Conservation (phyloP, 805 yeast genomes). For the Dipodascus geniculatus region DNA sequence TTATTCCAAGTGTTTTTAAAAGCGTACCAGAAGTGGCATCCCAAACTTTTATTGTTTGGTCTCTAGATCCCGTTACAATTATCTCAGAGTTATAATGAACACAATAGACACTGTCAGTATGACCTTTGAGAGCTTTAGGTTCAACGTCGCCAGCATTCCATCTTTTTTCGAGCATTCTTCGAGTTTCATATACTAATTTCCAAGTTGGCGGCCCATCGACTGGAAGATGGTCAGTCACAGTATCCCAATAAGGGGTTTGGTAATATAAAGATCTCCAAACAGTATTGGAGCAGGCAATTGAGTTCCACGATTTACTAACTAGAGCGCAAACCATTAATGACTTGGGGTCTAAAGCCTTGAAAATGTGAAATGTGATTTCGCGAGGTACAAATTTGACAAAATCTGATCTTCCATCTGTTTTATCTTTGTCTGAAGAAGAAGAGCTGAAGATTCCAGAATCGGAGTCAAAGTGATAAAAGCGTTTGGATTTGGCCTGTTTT, state of each 20-base stretch:
- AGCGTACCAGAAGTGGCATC: slow-evolving; percentile 14
- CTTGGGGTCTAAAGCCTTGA: slow-evolving; percentile 11
- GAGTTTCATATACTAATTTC: slow-evolving; percentile 16
- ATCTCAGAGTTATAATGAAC: slow-evolving; percentile 60
- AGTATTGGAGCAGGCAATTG: slow-evolving; percentile 7
- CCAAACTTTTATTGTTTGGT: slow-evolving; percentile 27
- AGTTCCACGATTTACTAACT: slow-evolving; percentile 16
- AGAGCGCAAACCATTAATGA: slow-evolving; percentile 11
- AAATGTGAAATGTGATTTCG: slow-evolving; percentile 12
- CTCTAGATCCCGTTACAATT: slow-evolving; percentile 68
- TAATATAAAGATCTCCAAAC: slow-evolving; percentile 17
- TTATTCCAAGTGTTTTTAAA: slow-evolving; percentile 13
- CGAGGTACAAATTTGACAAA: slow-evolving; percentile 11
- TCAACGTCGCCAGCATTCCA: slow-evolving; percentile 19
- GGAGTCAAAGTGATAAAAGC: not conserved
- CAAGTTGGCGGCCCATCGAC: slow-evolving; percentile 10
- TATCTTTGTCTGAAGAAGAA: not conserved
- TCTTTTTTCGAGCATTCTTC: slow-evolving; percentile 17
- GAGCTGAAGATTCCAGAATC: not conserved
- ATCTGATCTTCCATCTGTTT: slow-evolving; percentile 3
- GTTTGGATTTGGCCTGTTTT: not conserved
- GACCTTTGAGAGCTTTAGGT: slow-evolving; percentile 37
- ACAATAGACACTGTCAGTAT: slow-evolving; percentile 73
- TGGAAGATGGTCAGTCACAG: slow-evolving; percentile 9
- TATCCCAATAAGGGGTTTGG: slow-evolving; percentile 10